Base-by-base conservation (phyloP, 768 basidiomycete species). In the Serendipita sp. region DNA sequence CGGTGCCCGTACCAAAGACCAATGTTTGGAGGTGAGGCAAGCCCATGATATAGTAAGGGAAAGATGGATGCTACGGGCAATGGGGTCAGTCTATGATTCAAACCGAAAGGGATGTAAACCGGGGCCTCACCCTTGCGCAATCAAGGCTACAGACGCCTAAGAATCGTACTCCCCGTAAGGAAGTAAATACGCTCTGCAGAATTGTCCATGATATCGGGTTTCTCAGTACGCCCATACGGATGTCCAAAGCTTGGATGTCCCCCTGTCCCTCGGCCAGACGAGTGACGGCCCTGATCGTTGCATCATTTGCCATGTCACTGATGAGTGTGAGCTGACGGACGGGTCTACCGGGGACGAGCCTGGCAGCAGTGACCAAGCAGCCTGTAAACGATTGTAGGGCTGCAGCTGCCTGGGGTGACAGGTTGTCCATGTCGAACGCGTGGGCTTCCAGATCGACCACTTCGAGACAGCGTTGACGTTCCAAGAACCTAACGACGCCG, bases 21-120 rank as follows among this genome's bases (percentile, higher is more conserved):
- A 60, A n/a, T 32, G 56, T 60, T 60, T 60, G 56, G n/a, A 60
- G 37, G n/a, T 60, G 18, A 11, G 56, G 56, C 18, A 60, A 60
- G 1, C 56, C 56, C 56, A 60, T 60, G 28, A 60, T 60, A n/a
- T 60, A 60, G 37, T 34, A 60, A 10, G 56, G 56, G 37, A 60
- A 60, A 4, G 56, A 60, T 30, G 56, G 56, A 2, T 60, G 56
- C 56, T 60, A 34, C 2, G 16, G 48, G 30, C 2, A 51, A 51
- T 51, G 7, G 48, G n/a, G 8, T 32, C 48, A 18, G n/a, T 51
- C n/a, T 18, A n/a, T 51, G 8, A 51, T 32, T 51, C n/a, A 32
- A 8, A n/a, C 8, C 48, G n/a, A n/a, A 8, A 5, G 8, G n/a
- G 30, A 13, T 41, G 41, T 41, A 41, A 41, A 41, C 13, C 13